phyloP scores from a whole-genome alignment of 2,329 filamentous ascomycete species.

The Fusarium sp. region DNA sequence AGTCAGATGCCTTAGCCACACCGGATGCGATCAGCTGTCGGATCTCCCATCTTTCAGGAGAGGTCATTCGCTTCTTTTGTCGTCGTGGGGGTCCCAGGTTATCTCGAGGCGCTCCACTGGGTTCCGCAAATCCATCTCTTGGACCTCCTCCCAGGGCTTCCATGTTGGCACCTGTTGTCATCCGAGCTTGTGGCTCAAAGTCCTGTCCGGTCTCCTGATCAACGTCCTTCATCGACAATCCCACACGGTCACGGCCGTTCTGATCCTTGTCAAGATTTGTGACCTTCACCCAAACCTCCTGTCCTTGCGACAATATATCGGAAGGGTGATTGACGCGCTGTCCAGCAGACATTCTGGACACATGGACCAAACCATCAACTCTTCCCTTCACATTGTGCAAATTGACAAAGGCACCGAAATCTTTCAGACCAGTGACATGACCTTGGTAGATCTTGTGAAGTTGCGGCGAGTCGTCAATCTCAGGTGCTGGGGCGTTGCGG shows the following conservation, averaged over 20 bases:
- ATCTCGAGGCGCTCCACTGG: constrained; percentile 53
- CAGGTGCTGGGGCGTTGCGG: constrained; percentile 72
- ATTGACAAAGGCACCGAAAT: constrained; percentile 96
- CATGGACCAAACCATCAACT: constrained; percentile 92
- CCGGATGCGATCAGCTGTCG: constrained; percentile 95
- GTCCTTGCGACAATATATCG: constrained; percentile 82
- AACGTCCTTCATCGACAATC: constrained; percentile 96
- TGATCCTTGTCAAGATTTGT: constrained; percentile 74
- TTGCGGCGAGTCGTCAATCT: constrained; percentile 84
- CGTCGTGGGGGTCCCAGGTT: constrained; percentile 59
- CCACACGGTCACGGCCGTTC: constrained; percentile 72
- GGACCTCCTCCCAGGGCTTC: constrained; percentile 77
- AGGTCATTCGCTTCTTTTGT: constrained; percentile 92
- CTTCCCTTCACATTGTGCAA: constrained; percentile 87
- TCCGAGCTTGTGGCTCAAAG: constrained; percentile 78
- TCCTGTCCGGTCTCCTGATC: constrained; percentile 91
- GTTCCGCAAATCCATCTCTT: constrained; percentile 66
- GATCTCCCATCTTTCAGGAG: constrained; percentile 97
- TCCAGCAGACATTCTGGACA: constrained; percentile 87
- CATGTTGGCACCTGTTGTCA: constrained; percentile 92
- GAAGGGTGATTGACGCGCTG: constrained; percentile 91
- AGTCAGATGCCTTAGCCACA: constrained; percentile 90
- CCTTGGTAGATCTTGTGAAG: constrained; percentile 91
- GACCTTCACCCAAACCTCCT: constrained; percentile 93
- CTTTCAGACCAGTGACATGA: constrained; percentile 89